Evolutionary conservation across 169 alveolate genomes (phyloP).

Genomic region (Babesia ovata): DNA sequence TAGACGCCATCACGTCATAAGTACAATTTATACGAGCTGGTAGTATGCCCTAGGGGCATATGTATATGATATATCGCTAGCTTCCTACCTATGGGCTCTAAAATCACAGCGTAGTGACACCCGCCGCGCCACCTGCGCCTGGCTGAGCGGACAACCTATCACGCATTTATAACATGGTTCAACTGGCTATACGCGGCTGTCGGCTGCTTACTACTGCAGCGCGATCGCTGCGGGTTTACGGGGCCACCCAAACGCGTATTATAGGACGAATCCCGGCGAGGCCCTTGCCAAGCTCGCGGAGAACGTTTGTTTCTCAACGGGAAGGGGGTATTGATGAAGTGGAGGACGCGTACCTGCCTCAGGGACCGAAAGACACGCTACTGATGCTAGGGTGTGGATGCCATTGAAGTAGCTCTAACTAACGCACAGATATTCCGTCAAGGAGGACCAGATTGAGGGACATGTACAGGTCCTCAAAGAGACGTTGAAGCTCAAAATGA

Average conservation of each 20-base stretch:
- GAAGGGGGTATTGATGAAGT: background rate
- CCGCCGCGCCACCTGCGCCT: no score
- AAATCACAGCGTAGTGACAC: no score
- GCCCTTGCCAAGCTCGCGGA: background rate
- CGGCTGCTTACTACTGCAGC: background rate
- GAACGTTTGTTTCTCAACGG: background rate
- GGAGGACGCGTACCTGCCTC: conserved; percentile 22
- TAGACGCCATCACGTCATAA: background rate
- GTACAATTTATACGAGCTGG: background rate
- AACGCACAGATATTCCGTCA: conserved; percentile 31
- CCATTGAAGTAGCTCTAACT: background rate
- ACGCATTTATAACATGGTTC: background rate
- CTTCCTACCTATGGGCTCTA: no score
- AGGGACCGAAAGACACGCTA: conserved; percentile 63
- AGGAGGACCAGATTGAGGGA: conserved; percentile 41
- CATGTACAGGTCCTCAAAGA: conserved; percentile 53
- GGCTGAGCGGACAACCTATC: no score
- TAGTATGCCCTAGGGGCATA: no score
- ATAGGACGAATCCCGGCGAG: background rate
- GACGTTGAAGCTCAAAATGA: conserved; percentile 52
- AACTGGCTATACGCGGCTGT: background rate
- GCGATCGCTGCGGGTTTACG: background rate
- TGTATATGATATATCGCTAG: no score
- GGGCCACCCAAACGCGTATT: background rate
- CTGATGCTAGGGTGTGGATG: conserved; percentile 49